Evolutionary conservation across 2,329 filamentous ascomycete species (phyloP).

Genomic region (Zymoseptoria tritici): DNA sequence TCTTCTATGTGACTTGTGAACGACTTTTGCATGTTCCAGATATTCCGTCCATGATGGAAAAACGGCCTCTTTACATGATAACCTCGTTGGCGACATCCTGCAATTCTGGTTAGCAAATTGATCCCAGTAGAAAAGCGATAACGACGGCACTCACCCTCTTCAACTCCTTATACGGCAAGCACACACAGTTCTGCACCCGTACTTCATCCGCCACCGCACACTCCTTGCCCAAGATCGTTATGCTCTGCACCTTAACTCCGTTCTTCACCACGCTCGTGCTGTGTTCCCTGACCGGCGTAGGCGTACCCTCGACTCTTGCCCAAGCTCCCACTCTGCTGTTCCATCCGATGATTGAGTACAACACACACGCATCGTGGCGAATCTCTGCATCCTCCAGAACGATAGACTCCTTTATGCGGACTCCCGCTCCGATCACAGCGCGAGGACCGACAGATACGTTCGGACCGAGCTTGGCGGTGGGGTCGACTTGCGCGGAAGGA

Average conservation of each 20-base stretch:
- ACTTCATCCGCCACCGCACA: constrained; percentile 90
- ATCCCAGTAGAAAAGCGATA: constrained; percentile 2
- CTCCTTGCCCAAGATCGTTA: constrained; percentile 95
- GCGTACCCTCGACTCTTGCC: constrained; percentile 94
- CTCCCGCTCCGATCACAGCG: constrained; percentile 74
- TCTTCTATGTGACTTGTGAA: background rate
- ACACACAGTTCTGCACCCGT: constrained; percentile 94
- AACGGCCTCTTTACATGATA: constrained; percentile 64
- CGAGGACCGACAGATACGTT: constrained; percentile 96
- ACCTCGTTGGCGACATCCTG: constrained; percentile 78
- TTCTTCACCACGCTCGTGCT: constrained; percentile 95
- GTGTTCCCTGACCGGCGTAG: constrained; percentile 79
- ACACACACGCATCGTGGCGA: constrained; percentile 90
- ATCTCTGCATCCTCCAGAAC: constrained; percentile 92
- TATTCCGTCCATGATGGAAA: background rate
- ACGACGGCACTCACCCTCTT: constrained; percentile 64
- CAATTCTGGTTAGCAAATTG: constrained; percentile 1
- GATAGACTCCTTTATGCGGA: constrained; percentile 89
- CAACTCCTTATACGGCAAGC: constrained; percentile 94
- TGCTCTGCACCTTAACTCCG: constrained; percentile 95
- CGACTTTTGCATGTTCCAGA: background rate
- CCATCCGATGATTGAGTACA: constrained; percentile 97
- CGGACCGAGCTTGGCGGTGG: constrained; percentile 90
- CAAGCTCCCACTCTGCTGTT: constrained; percentile 93
- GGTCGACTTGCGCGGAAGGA: constrained; percentile 81